Evolutionary conservation across 148 eudicot genomes (phyloP).

Genomic region (Limonium bicolor): DNA sequence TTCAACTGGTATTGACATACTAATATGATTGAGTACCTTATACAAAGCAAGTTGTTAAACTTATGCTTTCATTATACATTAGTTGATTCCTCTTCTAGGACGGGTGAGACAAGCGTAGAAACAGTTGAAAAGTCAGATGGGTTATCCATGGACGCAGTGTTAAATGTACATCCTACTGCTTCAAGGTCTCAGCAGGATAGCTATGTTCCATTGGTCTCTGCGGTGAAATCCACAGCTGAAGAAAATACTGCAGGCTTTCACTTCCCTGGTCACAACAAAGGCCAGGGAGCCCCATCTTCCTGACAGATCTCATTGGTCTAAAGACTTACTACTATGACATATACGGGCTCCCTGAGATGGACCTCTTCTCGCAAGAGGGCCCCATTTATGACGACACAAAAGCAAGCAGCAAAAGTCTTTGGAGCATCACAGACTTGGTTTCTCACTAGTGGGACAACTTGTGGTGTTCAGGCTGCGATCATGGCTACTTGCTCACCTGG

Average conservation of each 20-base stretch:
- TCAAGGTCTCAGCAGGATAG: slow-evolving; percentile 1
- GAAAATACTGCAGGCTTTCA: slow-evolving; percentile 63
- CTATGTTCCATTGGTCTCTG: slow-evolving; percentile 44
- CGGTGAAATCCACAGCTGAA: slow-evolving; percentile 44
- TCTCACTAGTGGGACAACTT: slow-evolving; percentile 87
- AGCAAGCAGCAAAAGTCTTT: slow-evolving; percentile 51
- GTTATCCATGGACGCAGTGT: too few relatives aligned
- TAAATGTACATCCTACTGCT: too few relatives aligned
- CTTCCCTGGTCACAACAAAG: slow-evolving; percentile 84
- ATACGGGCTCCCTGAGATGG: slow-evolving; percentile 61
- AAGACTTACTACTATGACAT: slow-evolving; percentile 47
- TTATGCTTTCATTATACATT: too few relatives aligned
- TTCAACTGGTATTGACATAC: too few relatives aligned
- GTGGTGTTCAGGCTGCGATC: slow-evolving; percentile 71
- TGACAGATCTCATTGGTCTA: slow-evolving; percentile 42
- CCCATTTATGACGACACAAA: slow-evolving; percentile 60
- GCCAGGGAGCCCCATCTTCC: slow-evolving; percentile 59
- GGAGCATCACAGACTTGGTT: slow-evolving; percentile 87
- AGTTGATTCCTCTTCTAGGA: too few relatives aligned
- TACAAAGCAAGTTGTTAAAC: too few relatives aligned
- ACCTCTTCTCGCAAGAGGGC: slow-evolving; percentile 53
- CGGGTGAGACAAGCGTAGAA: too few relatives aligned
- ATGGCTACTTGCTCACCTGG: slow-evolving; percentile 79
- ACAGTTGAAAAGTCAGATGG: too few relatives aligned
- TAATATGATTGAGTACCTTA: too few relatives aligned